Conservation (phyloP, 768 basidiomycete species). For the Mycena rebaudengoi region DNA sequence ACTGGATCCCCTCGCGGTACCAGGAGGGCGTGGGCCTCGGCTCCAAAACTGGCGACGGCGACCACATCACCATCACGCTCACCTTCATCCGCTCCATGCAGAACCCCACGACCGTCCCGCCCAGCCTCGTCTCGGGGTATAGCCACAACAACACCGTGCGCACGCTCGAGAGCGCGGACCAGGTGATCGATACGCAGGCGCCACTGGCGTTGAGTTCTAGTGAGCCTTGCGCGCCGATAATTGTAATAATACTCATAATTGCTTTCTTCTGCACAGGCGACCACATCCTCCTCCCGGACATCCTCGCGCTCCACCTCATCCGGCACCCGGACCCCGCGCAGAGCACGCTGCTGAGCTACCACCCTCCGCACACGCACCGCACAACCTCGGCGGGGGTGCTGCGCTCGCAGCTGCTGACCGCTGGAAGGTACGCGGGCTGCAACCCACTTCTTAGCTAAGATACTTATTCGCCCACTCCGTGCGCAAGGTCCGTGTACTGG, state of each 20-base stretch:
- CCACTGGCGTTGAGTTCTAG: slow-evolving; percentile 53
- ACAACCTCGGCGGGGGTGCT: slow-evolving; percentile 46
- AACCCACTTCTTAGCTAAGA: too few species aligned
- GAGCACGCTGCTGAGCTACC: slow-evolving; percentile 56
- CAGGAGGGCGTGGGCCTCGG: slow-evolving; percentile 60
- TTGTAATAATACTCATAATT: too few species aligned
- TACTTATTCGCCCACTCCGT: too few species aligned
- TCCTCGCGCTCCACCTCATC: slow-evolving; percentile 64
- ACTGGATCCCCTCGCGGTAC: slow-evolving; percentile 68
- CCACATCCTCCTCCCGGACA: slow-evolving; percentile 51
- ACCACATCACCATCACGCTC: slow-evolving; percentile 64
- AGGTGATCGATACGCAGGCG: slow-evolving; percentile 61
- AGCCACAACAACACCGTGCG: slow-evolving; percentile 22
- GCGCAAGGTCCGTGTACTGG: slow-evolving; percentile 56
- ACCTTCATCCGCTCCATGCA: slow-evolving; percentile 57
- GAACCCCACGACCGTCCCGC: slow-evolving; percentile 34
- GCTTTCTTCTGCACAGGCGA: slow-evolving; percentile 32
- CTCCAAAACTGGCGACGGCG: slow-evolving; percentile 40
- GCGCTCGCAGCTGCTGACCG: slow-evolving; percentile 45
- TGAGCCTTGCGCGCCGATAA: too few species aligned
- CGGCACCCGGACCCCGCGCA: slow-evolving; percentile 43
- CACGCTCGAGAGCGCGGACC: slow-evolving; percentile 29
- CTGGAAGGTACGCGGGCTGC: too few species aligned
- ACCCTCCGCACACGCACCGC: slow-evolving; percentile 42
- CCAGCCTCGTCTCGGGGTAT: slow-evolving; percentile 30